Percentiles rank a stretch among this genome's conserved stretches.
These are phyloP conservation scores for Globisporangium abappressorium DNA, from an alignment of 352 stramenopile species.

Conservation along the genomic window DNA sequence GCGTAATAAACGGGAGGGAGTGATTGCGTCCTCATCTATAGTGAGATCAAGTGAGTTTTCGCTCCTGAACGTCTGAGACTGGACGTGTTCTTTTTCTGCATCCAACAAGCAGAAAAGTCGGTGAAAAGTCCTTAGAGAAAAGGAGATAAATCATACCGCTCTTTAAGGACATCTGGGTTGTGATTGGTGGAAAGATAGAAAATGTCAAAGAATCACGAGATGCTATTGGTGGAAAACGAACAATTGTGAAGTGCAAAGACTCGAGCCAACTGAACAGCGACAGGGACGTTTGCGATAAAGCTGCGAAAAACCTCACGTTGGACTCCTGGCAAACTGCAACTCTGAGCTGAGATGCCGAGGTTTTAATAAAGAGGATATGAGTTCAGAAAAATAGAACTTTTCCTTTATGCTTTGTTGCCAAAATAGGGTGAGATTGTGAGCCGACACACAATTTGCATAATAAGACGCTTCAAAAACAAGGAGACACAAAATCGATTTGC, in stretches of 20 bases:
- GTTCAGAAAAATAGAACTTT: background rate
- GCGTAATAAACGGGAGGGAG: no score
- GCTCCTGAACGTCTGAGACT: background rate
- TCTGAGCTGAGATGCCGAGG: background rate
- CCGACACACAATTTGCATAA: no score
- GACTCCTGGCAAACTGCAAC: background rate
- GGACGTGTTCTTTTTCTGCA: background rate
- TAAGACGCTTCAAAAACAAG: no score
- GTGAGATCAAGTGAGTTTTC: conserved; percentile 1
- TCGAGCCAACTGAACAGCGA: background rate
- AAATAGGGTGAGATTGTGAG: no score
- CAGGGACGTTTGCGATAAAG: background rate
- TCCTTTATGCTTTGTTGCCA: background rate
- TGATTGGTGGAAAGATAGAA: background rate
- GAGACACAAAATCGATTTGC: no score
- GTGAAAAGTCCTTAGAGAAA: background rate
- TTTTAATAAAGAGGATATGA: background rate
- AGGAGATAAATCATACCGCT: background rate
- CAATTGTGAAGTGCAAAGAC: background rate
- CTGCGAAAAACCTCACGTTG: background rate
- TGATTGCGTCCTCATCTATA: background rate
- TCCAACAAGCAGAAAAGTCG: background rate
- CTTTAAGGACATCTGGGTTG: background rate
- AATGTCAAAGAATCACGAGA: background rate
- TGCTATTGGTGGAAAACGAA: background rate